phyloP scores from a whole-genome alignment of 805 yeast genomes.

The Komagataella populi region DNA sequence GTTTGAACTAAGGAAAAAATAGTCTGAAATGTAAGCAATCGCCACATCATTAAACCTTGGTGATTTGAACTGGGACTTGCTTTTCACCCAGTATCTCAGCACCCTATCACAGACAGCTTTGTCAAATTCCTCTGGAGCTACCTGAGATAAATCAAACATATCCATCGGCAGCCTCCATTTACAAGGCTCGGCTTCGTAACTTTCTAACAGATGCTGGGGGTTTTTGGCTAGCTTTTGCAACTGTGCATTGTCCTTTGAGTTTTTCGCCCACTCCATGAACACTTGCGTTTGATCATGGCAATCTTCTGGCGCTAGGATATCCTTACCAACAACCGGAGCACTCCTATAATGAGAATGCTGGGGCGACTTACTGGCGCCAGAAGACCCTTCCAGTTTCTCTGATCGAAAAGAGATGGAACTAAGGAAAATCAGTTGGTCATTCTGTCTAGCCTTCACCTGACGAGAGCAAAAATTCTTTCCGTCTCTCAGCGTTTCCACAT shows the following conservation, averaged over 20 bases:
- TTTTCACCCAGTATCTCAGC: slow-evolving; percentile 17
- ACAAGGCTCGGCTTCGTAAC: slow-evolving; percentile 19
- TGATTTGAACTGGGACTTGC: slow-evolving; percentile 11
- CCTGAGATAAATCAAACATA: slow-evolving; percentile 16
- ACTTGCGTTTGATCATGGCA: slow-evolving; percentile 14
- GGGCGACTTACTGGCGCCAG: slow-evolving; percentile 8
- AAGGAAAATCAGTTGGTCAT: slow-evolving; percentile 32
- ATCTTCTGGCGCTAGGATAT: slow-evolving; percentile 14
- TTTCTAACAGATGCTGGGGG: slow-evolving; percentile 9
- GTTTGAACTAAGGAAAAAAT: slow-evolving; percentile 35
- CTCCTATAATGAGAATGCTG: slow-evolving; percentile 15
- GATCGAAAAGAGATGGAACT: slow-evolving; percentile 35
- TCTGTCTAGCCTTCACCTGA: slow-evolving; percentile 42
- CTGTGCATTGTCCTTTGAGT: slow-evolving; percentile 3
- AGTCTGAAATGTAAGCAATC: slow-evolving; percentile 45
- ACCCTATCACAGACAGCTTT: slow-evolving; percentile 11
- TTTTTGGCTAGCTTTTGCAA: slow-evolving; percentile 12
- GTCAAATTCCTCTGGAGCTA: slow-evolving; percentile 8
- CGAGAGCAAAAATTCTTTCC: slow-evolving; percentile 40
- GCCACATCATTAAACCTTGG: slow-evolving; percentile 37
- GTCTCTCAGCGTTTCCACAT: slow-evolving; percentile 36
- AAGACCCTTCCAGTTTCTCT: slow-evolving; percentile 16
- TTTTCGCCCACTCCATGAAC: slow-evolving; percentile 15
- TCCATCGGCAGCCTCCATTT: slow-evolving; percentile 18
- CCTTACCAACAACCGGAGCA: slow-evolving; percentile 15